phyloP scores from a whole-genome alignment of 164 flowering plant species.

The Piper longum region DNA sequence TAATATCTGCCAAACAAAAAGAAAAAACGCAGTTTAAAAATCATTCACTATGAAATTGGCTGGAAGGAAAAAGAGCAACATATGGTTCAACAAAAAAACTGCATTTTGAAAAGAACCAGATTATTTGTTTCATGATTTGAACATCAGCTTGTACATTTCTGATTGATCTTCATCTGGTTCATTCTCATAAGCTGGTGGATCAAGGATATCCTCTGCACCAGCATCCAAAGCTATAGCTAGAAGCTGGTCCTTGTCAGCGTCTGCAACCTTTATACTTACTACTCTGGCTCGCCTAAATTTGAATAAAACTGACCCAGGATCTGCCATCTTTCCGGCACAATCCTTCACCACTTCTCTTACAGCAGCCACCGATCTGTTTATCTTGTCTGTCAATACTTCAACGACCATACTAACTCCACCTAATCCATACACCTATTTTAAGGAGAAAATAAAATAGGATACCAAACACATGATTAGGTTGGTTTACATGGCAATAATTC shows the following conservation, averaged over 20 bases:
- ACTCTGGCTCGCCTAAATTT: slow-evolving; percentile 83
- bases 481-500: background rate
- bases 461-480: too few species aligned
- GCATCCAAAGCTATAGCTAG: slow-evolving; percentile 78
- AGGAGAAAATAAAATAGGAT: background rate
- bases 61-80: background rate
- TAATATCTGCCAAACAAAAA: slow-evolving; percentile 30
- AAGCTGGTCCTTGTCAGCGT: slow-evolving; percentile 78
- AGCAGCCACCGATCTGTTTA: slow-evolving; percentile 74
- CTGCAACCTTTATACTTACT: slow-evolving; percentile 54
- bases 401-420: slow-evolving; percentile 86
- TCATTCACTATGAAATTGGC: background rate
- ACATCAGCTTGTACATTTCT: slow-evolving; percentile 40
- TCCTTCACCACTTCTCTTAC: slow-evolving; percentile 80
- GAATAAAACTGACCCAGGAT: slow-evolving; percentile 83
- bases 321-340: slow-evolving; percentile 97
- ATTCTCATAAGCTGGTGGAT: slow-evolving; percentile 60
- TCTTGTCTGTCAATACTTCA: slow-evolving; percentile 85
- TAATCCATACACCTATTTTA: slow-evolving; percentile 73
- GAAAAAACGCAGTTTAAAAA: too few species aligned
- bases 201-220: slow-evolving; percentile 96
- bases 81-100: background rate
- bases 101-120: background rate
- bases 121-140: background rate
- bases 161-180: slow-evolving; percentile 61